Conservation (phyloP, 192 early-diverging fungal genomes). For the Linnemannia zychae region DNA sequence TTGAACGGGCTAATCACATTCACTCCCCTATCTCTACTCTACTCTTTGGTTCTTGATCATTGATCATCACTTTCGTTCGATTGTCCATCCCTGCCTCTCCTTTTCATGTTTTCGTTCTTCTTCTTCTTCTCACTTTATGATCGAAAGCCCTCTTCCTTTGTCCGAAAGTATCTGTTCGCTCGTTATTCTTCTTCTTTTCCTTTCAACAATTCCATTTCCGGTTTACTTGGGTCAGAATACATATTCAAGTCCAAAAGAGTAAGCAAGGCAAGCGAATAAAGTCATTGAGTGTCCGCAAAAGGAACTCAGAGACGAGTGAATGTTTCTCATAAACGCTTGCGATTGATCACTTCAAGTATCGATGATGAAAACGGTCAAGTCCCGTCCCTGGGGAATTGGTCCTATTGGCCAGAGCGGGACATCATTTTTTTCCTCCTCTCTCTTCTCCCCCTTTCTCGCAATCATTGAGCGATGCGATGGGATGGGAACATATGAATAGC, state of each 20-base stretch:
- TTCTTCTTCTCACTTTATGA: not conserved
- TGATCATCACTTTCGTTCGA: not conserved
- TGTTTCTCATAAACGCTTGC: not conserved
- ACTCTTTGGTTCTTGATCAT: not conserved
- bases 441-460: too few species aligned
- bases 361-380: not conserved
- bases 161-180: not conserved
- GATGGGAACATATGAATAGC: not conserved
- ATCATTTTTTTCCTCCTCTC: not conserved
- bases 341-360: not conserved
- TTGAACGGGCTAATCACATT: not conserved
- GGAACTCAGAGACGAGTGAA: conserved; percentile 4
- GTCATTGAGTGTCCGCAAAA: conserved; percentile 16
- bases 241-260: not conserved
- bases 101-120: not conserved
- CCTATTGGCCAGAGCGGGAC: conserved; percentile 16
- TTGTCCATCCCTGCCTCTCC: not conserved
- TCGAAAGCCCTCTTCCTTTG: not conserved
- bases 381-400: not conserved
- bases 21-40: not conserved
- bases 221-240: conserved; percentile 4
- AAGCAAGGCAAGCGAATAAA: not conserved
- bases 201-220: not conserved
- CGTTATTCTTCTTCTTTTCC: not conserved
- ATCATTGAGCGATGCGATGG: not conserved